Conservation (phyloP, 495 filamentous ascomycete species). For the Annulohypoxylon nitens region DNA sequence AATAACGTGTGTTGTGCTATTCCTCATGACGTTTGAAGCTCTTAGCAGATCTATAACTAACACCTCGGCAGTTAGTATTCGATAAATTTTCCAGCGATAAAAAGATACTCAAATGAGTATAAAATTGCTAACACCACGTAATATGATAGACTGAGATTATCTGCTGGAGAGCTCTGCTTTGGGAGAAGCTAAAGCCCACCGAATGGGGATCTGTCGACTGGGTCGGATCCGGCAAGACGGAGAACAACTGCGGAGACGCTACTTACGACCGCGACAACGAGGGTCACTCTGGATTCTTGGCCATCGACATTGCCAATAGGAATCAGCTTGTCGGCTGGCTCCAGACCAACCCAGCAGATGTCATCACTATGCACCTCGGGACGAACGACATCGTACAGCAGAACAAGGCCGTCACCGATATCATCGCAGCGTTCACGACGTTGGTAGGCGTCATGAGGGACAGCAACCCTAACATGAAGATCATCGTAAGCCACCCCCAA, state of each 20-base stretch:
- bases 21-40: not conserved
- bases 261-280: constrained; percentile 65
- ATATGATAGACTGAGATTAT: constrained; percentile 57
- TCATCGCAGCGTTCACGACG: constrained; percentile 62
- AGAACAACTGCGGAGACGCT: constrained; percentile 55
- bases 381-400: constrained; percentile 66
- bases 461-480: constrained; percentile 63
- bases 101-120: not conserved
- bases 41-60: not conserved
- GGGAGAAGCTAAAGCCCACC: constrained; percentile 60
- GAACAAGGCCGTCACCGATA: constrained; percentile 57
- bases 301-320: constrained; percentile 63
- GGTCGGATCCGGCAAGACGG: constrained; percentile 59
- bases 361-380: constrained; percentile 66
- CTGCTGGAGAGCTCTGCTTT: constrained; percentile 63
- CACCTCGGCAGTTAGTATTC: not conserved
- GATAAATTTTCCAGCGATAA: not conserved
- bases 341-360: constrained; percentile 60
- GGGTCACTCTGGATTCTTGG: constrained; percentile 66
- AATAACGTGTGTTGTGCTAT: not conserved
- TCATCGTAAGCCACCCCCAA: constrained; percentile 57
- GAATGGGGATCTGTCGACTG: constrained; percentile 60
- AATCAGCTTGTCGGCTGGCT: constrained; percentile 65
- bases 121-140: not conserved
- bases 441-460: constrained; percentile 61